A percentile compares a stretch with the other conserved stretches of the same genome.
Evolutionary conservation across 2,329 filamentous ascomycete genomes (phyloP).

Genomic region (Knufia petricola): DNA sequence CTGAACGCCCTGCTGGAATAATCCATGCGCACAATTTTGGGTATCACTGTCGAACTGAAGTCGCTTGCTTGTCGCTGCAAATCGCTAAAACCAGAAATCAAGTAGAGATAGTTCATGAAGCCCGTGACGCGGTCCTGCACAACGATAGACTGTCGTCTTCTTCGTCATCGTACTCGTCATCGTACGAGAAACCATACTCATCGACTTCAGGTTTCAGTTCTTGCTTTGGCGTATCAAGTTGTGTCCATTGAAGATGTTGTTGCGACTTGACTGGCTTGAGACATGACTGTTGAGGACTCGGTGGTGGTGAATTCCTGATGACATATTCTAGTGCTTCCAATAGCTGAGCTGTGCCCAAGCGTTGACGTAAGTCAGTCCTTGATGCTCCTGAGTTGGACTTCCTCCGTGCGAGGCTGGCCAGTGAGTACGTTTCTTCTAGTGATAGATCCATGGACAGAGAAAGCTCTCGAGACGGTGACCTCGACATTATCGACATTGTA

Average conservation of each 20-base stretch:
- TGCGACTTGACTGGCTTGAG: constrained; percentile 12
- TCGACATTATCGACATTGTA: neutral
- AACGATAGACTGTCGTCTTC: constrained; percentile 20
- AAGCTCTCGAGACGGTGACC: neutral
- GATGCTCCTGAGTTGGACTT: constrained; percentile 18
- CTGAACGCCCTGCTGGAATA: neutral
- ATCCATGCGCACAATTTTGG: neutral
- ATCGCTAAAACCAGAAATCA: neutral
- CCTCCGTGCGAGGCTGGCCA: constrained; percentile 19
- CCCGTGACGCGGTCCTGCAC: constrained; percentile 18
- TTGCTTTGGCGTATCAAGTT: neutral
- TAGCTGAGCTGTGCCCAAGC: constrained; percentile 20
- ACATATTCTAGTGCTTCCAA: constrained; percentile 19
- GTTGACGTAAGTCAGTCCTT: constrained; percentile 18
- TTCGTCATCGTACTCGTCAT: constrained; percentile 20
- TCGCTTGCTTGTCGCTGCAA: neutral
- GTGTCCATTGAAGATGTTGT: constrained; percentile 5
- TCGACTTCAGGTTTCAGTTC: constrained; percentile 14
- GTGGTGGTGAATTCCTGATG: constrained; percentile 20
- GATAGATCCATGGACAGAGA: constrained; percentile 14
- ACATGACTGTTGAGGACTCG: constrained; percentile 20
- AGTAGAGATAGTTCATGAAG: constrained; percentile 3
- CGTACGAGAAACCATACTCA: constrained; percentile 21
- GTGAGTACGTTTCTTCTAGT: constrained; percentile 20
- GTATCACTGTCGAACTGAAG: constrained; percentile 2